These are phyloP conservation scores for Phialemonium atrogriseum DNA, from an alignment of 2,329 filamentous ascomycete genomes.

Conservation along the genomic window DNA sequence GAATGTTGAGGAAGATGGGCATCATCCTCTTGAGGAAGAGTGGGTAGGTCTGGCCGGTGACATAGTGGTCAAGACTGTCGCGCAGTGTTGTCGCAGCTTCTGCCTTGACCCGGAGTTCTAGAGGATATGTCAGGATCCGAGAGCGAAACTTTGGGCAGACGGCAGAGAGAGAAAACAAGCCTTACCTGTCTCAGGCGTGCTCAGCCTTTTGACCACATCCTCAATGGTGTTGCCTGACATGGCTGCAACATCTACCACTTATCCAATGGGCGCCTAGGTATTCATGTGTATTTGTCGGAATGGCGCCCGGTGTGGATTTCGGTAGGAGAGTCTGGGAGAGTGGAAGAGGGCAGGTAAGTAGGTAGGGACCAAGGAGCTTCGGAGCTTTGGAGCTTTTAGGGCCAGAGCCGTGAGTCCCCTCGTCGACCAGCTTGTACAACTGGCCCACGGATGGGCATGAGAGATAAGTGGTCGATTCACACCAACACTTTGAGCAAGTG, in stretches of 20 bases:
- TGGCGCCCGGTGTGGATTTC: no score
- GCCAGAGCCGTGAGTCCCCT: no score
- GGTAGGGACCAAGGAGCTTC: no score
- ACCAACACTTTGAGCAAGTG: no score
- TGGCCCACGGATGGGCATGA: no score
- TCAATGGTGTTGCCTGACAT: slow-evolving; percentile 57
- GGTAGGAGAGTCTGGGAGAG: no score
- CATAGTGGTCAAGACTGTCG: slow-evolving; percentile 87
- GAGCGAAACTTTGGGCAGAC: background rate
- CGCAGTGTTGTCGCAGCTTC: slow-evolving; percentile 79
- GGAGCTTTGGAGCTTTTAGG: no score
- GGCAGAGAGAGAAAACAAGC: slow-evolving; percentile 8
- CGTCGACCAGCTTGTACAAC: no score
- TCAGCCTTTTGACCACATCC: slow-evolving; percentile 54
- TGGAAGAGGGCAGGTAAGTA: no score
- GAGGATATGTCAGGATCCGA: slow-evolving; percentile 1
- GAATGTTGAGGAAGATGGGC: slow-evolving; percentile 78
- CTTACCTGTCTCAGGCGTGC: slow-evolving; percentile 47
- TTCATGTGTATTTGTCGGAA: no score
- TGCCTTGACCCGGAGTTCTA: slow-evolving; percentile 75
- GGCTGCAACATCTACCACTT: slow-evolving; percentile 37
- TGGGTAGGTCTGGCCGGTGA: slow-evolving; percentile 65
- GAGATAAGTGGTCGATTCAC: no score
- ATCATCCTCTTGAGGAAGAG: slow-evolving; percentile 81
- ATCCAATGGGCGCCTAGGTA: no score